phyloP scores from a whole-genome alignment of 1,139 yeast species.

The Taphrina populina region DNA sequence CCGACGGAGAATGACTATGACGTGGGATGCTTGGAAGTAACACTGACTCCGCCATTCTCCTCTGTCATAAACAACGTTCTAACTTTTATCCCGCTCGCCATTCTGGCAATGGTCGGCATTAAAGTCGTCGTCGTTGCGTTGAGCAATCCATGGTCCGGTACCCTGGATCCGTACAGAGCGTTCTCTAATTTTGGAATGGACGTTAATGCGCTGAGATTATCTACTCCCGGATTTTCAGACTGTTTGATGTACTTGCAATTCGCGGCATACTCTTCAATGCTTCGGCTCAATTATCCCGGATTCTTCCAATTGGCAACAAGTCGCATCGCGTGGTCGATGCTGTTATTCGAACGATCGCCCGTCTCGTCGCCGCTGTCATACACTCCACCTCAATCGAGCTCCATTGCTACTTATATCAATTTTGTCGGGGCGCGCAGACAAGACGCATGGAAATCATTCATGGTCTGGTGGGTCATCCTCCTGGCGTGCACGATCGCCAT shows the following conservation, averaged over 20 bases:
- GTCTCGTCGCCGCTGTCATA: slow-evolving; percentile 33
- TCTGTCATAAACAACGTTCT: slow-evolving; percentile 44
- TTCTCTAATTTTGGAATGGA: slow-evolving; percentile 58
- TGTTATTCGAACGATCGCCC: slow-evolving; percentile 42
- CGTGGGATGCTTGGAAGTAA: slow-evolving; percentile 24
- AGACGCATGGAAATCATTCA: slow-evolving; percentile 46
- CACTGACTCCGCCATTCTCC: slow-evolving; percentile 27
- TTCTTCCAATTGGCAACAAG: slow-evolving; percentile 59
- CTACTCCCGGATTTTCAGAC: slow-evolving; percentile 58
- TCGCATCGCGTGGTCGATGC: slow-evolving; percentile 48
- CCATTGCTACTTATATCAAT: slow-evolving; percentile 41
- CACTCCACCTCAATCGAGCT: slow-evolving; percentile 37
- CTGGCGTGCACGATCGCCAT: slow-evolving; percentile 36
- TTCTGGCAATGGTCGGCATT: slow-evolving; percentile 51
- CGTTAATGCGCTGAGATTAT: slow-evolving; percentile 55
- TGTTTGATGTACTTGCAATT: slow-evolving; percentile 58
- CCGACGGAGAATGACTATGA: slow-evolving; percentile 20
- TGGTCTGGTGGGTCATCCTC: slow-evolving; percentile 44
- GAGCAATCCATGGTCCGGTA: slow-evolving; percentile 48
- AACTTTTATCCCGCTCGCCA: slow-evolving; percentile 46
- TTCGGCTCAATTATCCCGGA: slow-evolving; percentile 63
- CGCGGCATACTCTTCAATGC: slow-evolving; percentile 58
- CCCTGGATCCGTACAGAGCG: slow-evolving; percentile 62
- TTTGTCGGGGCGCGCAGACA: slow-evolving; percentile 40
- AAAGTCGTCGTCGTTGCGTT: slow-evolving; percentile 48